Percentiles rank a stretch among this genome's conserved stretches.
Conservation (phyloP, 2,329 filamentous ascomycete species). For the Alternaria sp. region DNA sequence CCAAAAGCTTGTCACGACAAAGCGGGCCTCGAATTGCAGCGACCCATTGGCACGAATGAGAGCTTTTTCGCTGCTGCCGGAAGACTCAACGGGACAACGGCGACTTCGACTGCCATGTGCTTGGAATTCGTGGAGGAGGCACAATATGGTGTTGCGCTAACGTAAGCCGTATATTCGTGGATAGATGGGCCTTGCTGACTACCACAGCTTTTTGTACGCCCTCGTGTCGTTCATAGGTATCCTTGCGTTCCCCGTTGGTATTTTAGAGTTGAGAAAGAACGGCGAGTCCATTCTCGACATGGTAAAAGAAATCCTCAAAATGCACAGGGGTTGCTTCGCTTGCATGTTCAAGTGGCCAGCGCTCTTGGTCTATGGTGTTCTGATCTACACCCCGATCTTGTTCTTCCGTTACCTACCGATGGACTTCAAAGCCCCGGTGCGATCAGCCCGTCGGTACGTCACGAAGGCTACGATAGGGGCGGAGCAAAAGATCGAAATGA, state of each 20-base stretch:
- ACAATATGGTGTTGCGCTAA: constrained; percentile 27
- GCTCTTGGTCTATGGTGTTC: background rate
- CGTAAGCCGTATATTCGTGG: constrained; percentile 11
- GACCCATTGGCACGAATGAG: constrained; percentile 27
- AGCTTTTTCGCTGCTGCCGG: constrained; percentile 37
- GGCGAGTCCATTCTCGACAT: background rate
- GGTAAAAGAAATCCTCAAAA: background rate
- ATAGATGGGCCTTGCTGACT: background rate
- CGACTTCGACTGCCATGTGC: constrained; percentile 28
- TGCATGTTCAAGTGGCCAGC: constrained; percentile 1
- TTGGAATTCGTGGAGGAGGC: constrained; percentile 29
- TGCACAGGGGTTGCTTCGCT: background rate
- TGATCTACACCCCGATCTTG: constrained; percentile 12
- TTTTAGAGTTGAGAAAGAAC: background rate
- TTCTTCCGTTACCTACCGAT: constrained; percentile 30
- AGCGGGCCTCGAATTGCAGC: background rate
- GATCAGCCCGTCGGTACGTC: constrained; percentile 21
- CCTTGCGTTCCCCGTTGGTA: constrained; percentile 3
- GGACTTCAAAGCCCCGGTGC: constrained; percentile 19
- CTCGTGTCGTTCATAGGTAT: constrained; percentile 20
- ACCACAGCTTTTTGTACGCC: constrained; percentile 15
- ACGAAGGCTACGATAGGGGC: constrained; percentile 22
- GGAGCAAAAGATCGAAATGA: constrained; percentile 18
- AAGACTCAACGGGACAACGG: constrained; percentile 27
- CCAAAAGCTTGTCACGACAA: constrained; percentile 2